Conservation (phyloP, 257 asterid genomes). For the Perilla frutescens region DNA sequence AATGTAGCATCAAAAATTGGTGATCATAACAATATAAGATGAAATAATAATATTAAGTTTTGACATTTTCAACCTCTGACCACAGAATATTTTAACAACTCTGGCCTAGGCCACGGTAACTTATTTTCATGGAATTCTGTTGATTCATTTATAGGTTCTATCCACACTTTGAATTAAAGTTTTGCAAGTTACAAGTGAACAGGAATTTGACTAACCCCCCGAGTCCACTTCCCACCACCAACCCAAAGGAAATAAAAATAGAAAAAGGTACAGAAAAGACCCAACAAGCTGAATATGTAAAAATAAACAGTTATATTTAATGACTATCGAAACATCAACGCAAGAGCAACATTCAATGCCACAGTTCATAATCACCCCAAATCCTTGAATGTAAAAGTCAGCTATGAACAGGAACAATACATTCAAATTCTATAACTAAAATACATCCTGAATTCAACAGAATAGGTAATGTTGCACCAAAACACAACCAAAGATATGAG, state of each 20-base stretch:
- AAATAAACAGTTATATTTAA: not conserved
- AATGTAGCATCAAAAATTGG: conserved; percentile 27
- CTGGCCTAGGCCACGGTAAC: not conserved
- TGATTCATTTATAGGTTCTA: not conserved
- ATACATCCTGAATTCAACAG: not conserved
- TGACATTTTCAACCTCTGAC: not conserved
- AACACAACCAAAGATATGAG: not conserved
- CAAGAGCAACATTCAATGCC: not conserved
- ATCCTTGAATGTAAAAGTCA: not conserved
- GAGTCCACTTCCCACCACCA: not conserved
- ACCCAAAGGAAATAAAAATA: not conserved
- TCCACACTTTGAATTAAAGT: no score
- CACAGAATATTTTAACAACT: not conserved
- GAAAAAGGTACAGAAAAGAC: not conserved
- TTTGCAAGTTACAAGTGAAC: not conserved
- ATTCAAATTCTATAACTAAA: not conserved
- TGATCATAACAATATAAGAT: conserved; percentile 2
- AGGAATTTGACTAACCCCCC: no score
- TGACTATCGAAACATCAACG: not conserved
- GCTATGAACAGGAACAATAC: not conserved
- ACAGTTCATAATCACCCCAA: not conserved
- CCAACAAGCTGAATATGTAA: not conserved
- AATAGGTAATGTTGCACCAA: no score
- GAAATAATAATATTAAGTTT: not conserved
- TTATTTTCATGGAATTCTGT: not conserved